phyloP scores from a whole-genome alignment of 108 stramenopile species.

The Chaetoceros tenuissimus region DNA sequence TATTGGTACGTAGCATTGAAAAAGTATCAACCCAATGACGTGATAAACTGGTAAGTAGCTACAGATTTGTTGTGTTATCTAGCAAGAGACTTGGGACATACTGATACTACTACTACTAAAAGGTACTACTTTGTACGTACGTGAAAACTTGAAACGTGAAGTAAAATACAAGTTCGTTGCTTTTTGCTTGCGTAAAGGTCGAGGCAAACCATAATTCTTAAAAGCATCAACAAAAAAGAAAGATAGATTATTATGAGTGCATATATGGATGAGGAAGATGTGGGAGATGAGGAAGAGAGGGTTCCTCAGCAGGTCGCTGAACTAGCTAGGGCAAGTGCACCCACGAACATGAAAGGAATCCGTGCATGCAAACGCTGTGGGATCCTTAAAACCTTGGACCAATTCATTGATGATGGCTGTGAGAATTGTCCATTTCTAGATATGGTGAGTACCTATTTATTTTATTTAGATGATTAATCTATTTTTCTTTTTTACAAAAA shows the following conservation, averaged over 20 bases:
- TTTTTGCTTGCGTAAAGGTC: not conserved
- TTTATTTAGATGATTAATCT: not conserved
- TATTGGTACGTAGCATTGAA: too few species aligned
- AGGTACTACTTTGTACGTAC: too few species aligned
- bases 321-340: conserved; percentile 63
- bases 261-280: not conserved
- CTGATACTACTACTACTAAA: too few species aligned
- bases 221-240: not conserved
- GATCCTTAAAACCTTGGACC: conserved; percentile 78
- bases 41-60: too few species aligned
- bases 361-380: conserved; percentile 89
- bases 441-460: conserved; percentile 33
- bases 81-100: too few species aligned
- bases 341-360: conserved; percentile 57
- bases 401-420: conserved; percentile 82
- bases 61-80: too few species aligned
- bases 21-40: too few species aligned
- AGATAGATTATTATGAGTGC: not conserved
- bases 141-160: too few species aligned
- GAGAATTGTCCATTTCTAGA: conserved; percentile 89
- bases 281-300: conserved; percentile 33
- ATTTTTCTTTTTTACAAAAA: not conserved
- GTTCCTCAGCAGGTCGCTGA: conserved; percentile 70
- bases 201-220: not conserved
- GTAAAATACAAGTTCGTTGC: too few species aligned